phyloP scores from a whole-genome alignment of 2,329 filamentous ascomycete species.

The Talaromyces piceae region DNA sequence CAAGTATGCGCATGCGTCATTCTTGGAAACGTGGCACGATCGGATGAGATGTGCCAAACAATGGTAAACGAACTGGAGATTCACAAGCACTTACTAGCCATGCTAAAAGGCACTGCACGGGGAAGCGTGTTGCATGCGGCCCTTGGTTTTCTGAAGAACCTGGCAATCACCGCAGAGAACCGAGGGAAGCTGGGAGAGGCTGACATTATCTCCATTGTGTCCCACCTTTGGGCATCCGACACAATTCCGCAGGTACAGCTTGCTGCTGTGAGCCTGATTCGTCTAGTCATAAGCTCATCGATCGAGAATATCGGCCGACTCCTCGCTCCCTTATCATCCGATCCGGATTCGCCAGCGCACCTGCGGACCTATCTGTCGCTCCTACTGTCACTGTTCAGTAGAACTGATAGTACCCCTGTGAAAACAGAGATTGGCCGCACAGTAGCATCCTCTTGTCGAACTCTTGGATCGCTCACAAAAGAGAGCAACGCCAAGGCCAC shows the following conservation, averaged over 20 bases:
- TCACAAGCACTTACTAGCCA: constrained; percentile 33
- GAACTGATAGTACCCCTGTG: constrained; percentile 37
- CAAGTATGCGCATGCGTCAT: constrained; percentile 41
- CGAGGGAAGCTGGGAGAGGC: constrained; percentile 30
- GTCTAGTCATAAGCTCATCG: constrained; percentile 32
- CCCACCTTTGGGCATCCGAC: constrained; percentile 34
- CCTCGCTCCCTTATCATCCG: constrained; percentile 24
- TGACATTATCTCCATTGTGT: constrained; percentile 32
- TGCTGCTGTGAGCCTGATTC: constrained; percentile 33
- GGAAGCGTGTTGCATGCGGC: constrained; percentile 38
- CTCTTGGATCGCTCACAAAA: constrained; percentile 21
- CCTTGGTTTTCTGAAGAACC: constrained; percentile 42
- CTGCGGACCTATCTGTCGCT: constrained; percentile 33
- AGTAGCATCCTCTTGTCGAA: constrained; percentile 39
- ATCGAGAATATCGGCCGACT: constrained; percentile 31
- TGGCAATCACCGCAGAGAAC: constrained; percentile 39
- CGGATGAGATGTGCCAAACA: constrained; percentile 33
- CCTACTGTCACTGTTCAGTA: constrained; percentile 34
- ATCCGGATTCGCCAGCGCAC: constrained; percentile 22
- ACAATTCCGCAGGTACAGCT: constrained; percentile 40
- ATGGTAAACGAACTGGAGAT: constrained; percentile 35
- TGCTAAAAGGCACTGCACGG: constrained; percentile 30
- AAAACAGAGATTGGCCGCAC: constrained; percentile 42
- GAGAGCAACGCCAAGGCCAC: constrained; percentile 15
- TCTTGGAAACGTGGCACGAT: constrained; percentile 41